These are phyloP conservation scores for Lactarius sanguifluus DNA, from an alignment of 768 basidiomycete species.

Conservation along the genomic window DNA sequence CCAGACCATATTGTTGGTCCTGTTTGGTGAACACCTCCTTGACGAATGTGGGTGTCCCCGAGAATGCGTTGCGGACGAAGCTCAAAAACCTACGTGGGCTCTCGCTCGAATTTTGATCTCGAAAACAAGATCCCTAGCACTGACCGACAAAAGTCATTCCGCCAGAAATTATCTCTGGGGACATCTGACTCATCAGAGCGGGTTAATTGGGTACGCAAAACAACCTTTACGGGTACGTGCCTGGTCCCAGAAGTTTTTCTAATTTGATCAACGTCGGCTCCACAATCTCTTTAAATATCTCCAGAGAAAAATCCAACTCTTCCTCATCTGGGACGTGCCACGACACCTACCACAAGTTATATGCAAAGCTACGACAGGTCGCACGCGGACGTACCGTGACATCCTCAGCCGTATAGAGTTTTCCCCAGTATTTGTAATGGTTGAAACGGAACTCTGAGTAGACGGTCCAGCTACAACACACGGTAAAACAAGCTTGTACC, in stretches of 20 bases:
- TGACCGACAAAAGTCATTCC: slow-evolving; percentile 83
- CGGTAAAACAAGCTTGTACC: slow-evolving; percentile 15
- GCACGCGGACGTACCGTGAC: slow-evolving; percentile 51
- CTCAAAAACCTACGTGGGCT: slow-evolving; percentile 53
- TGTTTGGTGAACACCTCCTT: slow-evolving; percentile 53
- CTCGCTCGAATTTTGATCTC: slow-evolving; percentile 8
- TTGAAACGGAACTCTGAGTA: slow-evolving; percentile 61
- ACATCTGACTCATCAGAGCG: slow-evolving; percentile 36
- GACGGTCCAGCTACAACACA: slow-evolving; percentile 1
- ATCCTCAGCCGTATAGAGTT: slow-evolving; percentile 66
- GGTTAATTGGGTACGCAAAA: slow-evolving; percentile 10
- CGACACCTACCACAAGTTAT: slow-evolving; percentile 44
- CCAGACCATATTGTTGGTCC: slow-evolving; percentile 44
- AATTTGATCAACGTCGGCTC: slow-evolving; percentile 60
- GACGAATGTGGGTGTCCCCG: slow-evolving; percentile 67
- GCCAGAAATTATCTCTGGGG: slow-evolving; percentile 62
- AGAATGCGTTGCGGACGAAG: slow-evolving; percentile 71
- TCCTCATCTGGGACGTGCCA: slow-evolving; percentile 75
- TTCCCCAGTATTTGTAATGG: slow-evolving; percentile 80
- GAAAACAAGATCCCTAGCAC: slow-evolving; percentile 29
- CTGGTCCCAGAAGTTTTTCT: slow-evolving; percentile 54
- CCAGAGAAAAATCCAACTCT: slow-evolving; percentile 75
- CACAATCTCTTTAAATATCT: slow-evolving; percentile 64
- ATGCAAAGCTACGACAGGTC: neutral
- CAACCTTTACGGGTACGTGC: slow-evolving; percentile 37